Percentiles rank a stretch among this genome's conserved stretches.
Conservation (phyloP, 805 yeast genomes). For the Cyberlindnera lachancei region DNA sequence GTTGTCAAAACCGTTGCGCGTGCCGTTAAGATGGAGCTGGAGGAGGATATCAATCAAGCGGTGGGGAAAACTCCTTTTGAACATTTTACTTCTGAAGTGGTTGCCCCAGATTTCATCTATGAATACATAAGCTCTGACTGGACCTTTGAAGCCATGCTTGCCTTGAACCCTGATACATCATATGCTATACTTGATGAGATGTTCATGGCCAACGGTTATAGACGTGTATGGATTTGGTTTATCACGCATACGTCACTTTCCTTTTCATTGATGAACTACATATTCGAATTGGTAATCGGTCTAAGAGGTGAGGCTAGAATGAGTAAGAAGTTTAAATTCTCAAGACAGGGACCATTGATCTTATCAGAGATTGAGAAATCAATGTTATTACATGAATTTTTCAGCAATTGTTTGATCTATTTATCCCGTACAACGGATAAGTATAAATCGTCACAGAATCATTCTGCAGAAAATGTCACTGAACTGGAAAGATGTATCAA, state of each 20-base stretch:
- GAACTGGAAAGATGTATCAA: slow-evolving; percentile 26
- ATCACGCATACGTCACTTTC: slow-evolving; percentile 55
- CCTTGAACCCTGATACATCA: slow-evolving; percentile 43
- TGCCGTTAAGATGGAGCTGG: slow-evolving; percentile 39
- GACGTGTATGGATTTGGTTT: slow-evolving; percentile 61
- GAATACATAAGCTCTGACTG: slow-evolving; percentile 34
- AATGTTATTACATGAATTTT: slow-evolving; percentile 65
- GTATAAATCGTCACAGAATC: slow-evolving; percentile 12
- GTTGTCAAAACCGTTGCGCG: slow-evolving; percentile 45
- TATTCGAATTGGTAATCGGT: slow-evolving; percentile 52
- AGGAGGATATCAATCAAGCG: slow-evolving; percentile 23
- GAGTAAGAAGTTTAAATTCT: slow-evolving; percentile 29
- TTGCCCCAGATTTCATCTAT: slow-evolving; percentile 46
- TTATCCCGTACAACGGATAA: slow-evolving; percentile 28
- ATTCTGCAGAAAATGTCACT: slow-evolving; percentile 15
- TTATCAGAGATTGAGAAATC: slow-evolving; percentile 53
- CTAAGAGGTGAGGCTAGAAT: slow-evolving; percentile 39
- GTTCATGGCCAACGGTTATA: slow-evolving; percentile 58
- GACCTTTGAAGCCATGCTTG: slow-evolving; percentile 45
- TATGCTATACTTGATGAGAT: slow-evolving; percentile 60
- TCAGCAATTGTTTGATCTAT: slow-evolving; percentile 45
- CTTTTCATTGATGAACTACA: slow-evolving; percentile 50
- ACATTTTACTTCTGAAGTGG: slow-evolving; percentile 22
- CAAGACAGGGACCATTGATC: slow-evolving; percentile 48
- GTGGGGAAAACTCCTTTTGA: slow-evolving; percentile 16